Conservation (phyloP, 208 protist genomes). For the Borovskyia barvae region DNA sequence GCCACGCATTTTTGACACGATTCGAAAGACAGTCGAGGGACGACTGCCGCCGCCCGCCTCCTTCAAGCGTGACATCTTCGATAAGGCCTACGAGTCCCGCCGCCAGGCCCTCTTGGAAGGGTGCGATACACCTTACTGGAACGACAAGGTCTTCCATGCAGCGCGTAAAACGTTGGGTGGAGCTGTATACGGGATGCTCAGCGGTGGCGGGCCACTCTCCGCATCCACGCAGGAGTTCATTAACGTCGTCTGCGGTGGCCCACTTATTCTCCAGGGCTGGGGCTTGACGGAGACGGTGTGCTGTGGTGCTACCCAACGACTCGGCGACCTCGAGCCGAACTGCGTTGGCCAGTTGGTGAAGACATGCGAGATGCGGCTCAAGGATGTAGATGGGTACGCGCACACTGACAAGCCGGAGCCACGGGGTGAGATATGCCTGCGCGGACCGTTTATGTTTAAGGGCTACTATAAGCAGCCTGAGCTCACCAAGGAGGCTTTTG, state of each 20-base stretch:
- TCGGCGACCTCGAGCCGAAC: constrained; percentile 44
- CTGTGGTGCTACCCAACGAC: constrained; percentile 48
- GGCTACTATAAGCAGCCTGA: constrained; percentile 91
- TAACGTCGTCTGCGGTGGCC: constrained; percentile 64
- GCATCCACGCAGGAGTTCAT: constrained; percentile 80
- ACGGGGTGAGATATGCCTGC: constrained; percentile 80
- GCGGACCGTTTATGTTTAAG: constrained; percentile 80
- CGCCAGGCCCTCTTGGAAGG: constrained; percentile 57
- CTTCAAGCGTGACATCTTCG: constrained; percentile 69
- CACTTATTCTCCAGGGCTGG: constrained; percentile 71
- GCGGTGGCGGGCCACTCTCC: constrained; percentile 75
- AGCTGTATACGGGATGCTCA: constrained; percentile 46
- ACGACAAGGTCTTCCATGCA: constrained; percentile 68
- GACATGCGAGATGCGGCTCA: constrained; percentile 83
- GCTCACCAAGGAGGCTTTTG: constrained; percentile 75
- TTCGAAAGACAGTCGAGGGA: constrained; percentile 71
- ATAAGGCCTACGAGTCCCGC: constrained; percentile 58
- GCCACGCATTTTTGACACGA: constrained; percentile 85
- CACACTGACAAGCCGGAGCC: constrained; percentile 68
- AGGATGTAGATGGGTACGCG: constrained; percentile 79
- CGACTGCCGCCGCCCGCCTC: constrained; percentile 44
- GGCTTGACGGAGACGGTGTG: constrained; percentile 87
- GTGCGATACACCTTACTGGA: constrained; percentile 82
- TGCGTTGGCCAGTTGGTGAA: constrained; percentile 66
- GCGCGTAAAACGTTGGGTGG: constrained; percentile 63